phyloP scores from a whole-genome alignment of 129 eudicot species.

The Saussurea involucrata region DNA sequence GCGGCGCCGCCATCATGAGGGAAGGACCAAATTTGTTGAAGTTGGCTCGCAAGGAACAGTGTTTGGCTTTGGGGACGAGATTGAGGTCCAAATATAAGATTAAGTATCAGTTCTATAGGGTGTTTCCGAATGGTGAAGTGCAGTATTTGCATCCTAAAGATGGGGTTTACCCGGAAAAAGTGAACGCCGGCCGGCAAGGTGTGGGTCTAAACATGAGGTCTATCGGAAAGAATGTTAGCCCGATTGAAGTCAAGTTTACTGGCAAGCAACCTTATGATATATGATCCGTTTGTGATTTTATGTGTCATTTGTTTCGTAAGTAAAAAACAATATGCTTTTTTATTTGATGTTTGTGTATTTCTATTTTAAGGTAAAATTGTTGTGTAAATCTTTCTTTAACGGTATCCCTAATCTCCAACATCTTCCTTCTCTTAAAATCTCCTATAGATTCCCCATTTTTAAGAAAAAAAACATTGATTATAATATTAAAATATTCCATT shows the following conservation, averaged over 20 bases:
- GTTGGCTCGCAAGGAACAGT: conserved; percentile 93
- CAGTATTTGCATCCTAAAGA: conserved; percentile 98
- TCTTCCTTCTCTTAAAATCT: no score
- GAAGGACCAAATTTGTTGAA: conserved; percentile 87
- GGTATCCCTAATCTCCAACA: no score
- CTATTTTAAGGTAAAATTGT: neutral
- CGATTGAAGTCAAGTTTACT: conserved; percentile 95
- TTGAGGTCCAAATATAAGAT: conserved; percentile 96
- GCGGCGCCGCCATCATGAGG: conserved; percentile 97
- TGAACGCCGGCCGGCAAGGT: conserved; percentile 82
- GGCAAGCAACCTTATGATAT: conserved; percentile 87
- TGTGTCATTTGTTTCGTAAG: conserved; percentile 26
- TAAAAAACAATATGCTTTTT: neutral
- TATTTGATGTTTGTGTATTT: conserved; percentile 2
- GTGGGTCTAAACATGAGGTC: conserved; percentile 87
- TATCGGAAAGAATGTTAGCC: conserved; percentile 91
- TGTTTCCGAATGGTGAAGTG: conserved; percentile 92
- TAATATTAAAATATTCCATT: no score
- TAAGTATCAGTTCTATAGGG: conserved; percentile 91
- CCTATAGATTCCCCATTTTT: no score
- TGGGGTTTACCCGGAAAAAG: conserved; percentile 97
- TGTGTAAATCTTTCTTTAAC: neutral
- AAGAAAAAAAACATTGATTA: no score
- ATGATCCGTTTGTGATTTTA: conserved; percentile 30
- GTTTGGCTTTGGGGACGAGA: conserved; percentile 89